Conservation (phyloP, 208 protist genomes). For the Leishmania tropica region DNA sequence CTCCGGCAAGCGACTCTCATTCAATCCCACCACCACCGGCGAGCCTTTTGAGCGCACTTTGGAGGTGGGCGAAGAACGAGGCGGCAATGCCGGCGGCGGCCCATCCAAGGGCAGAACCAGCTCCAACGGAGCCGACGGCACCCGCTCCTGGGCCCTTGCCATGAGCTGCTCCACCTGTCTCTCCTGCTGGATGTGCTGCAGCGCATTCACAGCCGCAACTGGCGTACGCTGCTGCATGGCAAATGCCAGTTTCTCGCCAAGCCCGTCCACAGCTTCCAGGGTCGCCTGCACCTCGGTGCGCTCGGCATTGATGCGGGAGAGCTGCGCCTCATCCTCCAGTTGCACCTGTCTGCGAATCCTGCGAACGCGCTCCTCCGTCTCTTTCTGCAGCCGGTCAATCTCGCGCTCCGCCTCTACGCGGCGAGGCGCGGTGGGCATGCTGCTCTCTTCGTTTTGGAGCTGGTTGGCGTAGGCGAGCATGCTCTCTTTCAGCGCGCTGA, state of each 20-base stretch:
- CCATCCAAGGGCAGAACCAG: conserved; percentile 44
- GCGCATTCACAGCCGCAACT: conserved; percentile 40
- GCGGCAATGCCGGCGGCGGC: conserved; percentile 3
- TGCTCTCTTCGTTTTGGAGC: conserved; percentile 40
- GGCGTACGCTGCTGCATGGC: conserved; percentile 32
- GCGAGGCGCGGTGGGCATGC: conserved; percentile 45
- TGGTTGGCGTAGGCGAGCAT: conserved; percentile 51
- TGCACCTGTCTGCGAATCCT: conserved; percentile 42
- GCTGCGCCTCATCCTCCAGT: conserved; percentile 47
- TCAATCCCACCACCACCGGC: conserved; percentile 28
- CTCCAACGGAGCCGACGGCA: conserved; percentile 44
- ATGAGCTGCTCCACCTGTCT: conserved; percentile 52
- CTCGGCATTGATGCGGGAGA: conserved; percentile 40
- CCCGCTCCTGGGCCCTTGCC: conserved; percentile 35
- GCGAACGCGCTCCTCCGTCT: conserved; percentile 60
- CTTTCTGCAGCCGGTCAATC: conserved; percentile 58
- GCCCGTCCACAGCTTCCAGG: conserved; percentile 30
- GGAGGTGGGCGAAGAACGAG: background rate
- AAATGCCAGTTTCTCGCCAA: conserved; percentile 35
- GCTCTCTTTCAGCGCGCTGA: conserved; percentile 41
- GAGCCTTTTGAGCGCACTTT: background rate
- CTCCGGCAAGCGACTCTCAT: conserved; percentile 32
- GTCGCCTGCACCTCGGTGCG: conserved; percentile 36
- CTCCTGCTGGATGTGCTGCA: conserved; percentile 62
- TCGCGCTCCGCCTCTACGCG: conserved; percentile 53